Base-by-base conservation (phyloP, 768 basidiomycete species). In the Russula vinacea region DNA sequence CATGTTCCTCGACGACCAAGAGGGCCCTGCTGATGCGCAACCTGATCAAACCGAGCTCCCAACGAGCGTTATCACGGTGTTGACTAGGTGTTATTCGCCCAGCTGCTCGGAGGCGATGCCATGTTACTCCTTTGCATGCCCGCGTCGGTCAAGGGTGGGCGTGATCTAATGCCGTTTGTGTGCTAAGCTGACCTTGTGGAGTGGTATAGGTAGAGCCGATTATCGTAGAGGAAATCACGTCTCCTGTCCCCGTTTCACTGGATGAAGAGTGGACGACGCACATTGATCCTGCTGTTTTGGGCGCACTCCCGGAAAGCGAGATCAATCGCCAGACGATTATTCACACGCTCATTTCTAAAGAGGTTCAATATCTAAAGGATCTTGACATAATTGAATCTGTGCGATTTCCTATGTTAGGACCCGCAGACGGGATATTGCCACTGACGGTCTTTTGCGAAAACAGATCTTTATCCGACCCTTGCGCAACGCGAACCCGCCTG, bases 51-150 rank as follows among this genome's bases (percentile, higher is more conserved):
- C 86, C 70, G 75, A 93, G 80, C 73, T 95, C 11, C 94, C 94
- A 1, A 95, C 92, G 0, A 94, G 91, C 2, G 89, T 99, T 5
- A 83, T 94, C 68, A 96, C 94, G 1, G 84, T 89, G 76, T 77
- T 97, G 64, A 96, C 95, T 6, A 83, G 86, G 68, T 99, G 97
- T 73, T 98, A 96, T 75, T 86, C 89, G 1, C 87, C 92, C 0
- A 88, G 84, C 64, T 98, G 95, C 73, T 83, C 82, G 47, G 93
- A 93, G 37, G 92, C 88, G 29, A 75, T 77, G 16, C 80, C 85
- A 3, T 97, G 94, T 73, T 97, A 95, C 74, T 84, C 92, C 3
- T 88, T 83, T 74, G 79, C 83, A 9, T 97, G 94, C 76, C 90
- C 90, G 19, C 79, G 85, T 33, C 56, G 62, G 22, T 2, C 56